phyloP scores from a whole-genome alignment of 495 filamentous ascomycete species.

The Neurospora discreta region DNA sequence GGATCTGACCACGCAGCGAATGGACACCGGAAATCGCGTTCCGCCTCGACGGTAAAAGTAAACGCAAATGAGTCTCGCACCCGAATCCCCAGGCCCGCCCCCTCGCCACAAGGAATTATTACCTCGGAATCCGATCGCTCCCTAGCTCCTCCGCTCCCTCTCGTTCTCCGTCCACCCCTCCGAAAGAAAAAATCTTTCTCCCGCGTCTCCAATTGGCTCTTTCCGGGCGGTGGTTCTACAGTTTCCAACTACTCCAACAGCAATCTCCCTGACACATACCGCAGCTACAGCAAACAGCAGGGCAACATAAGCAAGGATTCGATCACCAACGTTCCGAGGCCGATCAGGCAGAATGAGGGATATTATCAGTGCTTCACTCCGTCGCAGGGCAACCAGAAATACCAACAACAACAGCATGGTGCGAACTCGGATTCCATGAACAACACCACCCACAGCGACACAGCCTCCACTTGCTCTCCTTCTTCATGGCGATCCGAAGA shows the following conservation, averaged over 20 bases:
- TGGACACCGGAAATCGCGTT: neutral
- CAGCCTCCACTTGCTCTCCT: neutral
- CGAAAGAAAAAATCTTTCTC: constrained; percentile 50
- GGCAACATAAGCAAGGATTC: constrained; percentile 26
- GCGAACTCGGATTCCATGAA: constrained; percentile 4
- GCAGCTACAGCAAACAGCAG: constrained; percentile 3
- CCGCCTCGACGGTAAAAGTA: neutral
- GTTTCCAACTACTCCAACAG: neutral
- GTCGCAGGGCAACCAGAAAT: constrained; percentile 9
- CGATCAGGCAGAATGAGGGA: constrained; percentile 34
- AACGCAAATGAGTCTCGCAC: neutral
- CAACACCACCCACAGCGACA: constrained; percentile 5
- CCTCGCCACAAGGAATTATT: neutral
- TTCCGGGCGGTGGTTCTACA: constrained; percentile 15
- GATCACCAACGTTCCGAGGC: constrained; percentile 37
- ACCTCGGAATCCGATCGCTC: constrained; percentile 21
- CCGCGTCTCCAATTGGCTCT: constrained; percentile 44
- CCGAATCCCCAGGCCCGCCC: neutral
- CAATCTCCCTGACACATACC: neutral
- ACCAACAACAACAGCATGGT: constrained; percentile 10
- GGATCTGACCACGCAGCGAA: neutral
- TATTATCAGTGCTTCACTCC: constrained; percentile 42
- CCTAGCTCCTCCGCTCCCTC: constrained; percentile 41
- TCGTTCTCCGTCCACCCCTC: constrained; percentile 37
- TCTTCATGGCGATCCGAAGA: constrained; percentile 16